A percentile compares a stretch with the other conserved stretches of the same genome.
These are phyloP conservation scores for Yarrowia osloensis DNA, from an alignment of 805 yeast genomes.

Conservation along the genomic window DNA sequence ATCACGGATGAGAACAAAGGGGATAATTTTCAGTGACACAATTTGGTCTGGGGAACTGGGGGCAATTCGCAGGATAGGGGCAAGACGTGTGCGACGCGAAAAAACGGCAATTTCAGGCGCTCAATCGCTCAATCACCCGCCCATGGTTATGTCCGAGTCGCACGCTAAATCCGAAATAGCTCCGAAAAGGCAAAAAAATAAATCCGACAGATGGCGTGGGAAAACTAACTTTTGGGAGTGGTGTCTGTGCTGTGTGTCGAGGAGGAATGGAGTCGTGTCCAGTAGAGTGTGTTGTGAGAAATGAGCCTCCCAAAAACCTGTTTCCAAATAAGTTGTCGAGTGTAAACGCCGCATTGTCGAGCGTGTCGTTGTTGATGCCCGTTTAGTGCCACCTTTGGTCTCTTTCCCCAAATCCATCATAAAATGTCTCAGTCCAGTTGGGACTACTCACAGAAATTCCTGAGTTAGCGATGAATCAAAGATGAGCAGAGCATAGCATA, in stretches of 20 bases:
- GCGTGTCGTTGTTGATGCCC: not conserved
- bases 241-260: not conserved
- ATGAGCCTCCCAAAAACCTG: not conserved
- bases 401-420: not conserved
- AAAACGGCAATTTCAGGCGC: not conserved
- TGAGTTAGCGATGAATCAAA: constrained; percentile 23
- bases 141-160: not conserved
- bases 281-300: not conserved
- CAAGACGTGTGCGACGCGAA: not conserved
- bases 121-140: not conserved
- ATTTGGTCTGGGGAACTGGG: not conserved
- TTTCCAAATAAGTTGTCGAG: not conserved
- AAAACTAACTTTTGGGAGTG: constrained; percentile 5
- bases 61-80: not conserved
- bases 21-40: not conserved
- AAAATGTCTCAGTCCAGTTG: constrained; percentile 27
- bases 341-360: not conserved
- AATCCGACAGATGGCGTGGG: constrained; percentile 4
- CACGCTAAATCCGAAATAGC: constrained; percentile 2
- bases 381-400: not conserved
- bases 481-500: not conserved
- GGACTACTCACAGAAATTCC: constrained; percentile 32
- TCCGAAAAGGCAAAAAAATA: constrained; percentile 6
- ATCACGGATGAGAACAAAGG: not conserved
- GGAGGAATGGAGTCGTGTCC: not conserved